phyloP scores from a whole-genome alignment of 345 rosid genomes.

The Lepidium didymum region DNA sequence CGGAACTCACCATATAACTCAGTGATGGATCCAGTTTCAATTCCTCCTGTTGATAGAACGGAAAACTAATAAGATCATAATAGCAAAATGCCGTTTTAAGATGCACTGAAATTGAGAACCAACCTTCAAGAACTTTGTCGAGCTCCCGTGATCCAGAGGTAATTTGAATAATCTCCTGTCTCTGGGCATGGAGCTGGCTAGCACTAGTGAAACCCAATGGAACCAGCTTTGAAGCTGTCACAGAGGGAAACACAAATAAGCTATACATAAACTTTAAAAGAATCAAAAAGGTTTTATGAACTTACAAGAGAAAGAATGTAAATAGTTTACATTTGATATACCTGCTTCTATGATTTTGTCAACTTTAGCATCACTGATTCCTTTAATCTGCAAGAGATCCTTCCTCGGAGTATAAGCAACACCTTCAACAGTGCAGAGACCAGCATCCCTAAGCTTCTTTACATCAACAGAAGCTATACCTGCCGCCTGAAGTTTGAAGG shows the following conservation, averaged over 20 bases:
- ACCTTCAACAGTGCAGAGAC: constrained; percentile 90
- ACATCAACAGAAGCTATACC: constrained; percentile 85
- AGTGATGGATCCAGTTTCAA: constrained; percentile 95
- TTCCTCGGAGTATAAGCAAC: constrained; percentile 87
- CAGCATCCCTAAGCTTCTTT: constrained; percentile 92
- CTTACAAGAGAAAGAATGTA: background rate
- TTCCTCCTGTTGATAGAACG: constrained; percentile 52
- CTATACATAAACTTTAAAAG: background rate
- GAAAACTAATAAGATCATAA: constrained; percentile 17
- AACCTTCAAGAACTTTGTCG: constrained; percentile 91
- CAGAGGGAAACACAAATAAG: background rate
- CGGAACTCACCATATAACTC: constrained; percentile 97
- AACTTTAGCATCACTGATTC: constrained; percentile 94
- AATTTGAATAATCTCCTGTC: constrained; percentile 93
- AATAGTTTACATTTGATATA: background rate
- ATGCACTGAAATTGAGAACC: background rate
- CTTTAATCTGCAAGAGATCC: constrained; percentile 95
- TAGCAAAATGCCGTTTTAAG: background rate
- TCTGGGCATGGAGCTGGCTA: constrained; percentile 78
- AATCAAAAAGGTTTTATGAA: background rate
- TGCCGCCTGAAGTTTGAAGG: constrained; percentile 44
- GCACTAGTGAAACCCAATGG: constrained; percentile 97
- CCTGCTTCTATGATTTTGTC: constrained; percentile 98
- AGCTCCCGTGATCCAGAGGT: constrained; percentile 94
- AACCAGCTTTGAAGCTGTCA: constrained; percentile 82